Base-by-base conservation (phyloP, 768 basidiomycete species). In the Mycena latifolia region DNA sequence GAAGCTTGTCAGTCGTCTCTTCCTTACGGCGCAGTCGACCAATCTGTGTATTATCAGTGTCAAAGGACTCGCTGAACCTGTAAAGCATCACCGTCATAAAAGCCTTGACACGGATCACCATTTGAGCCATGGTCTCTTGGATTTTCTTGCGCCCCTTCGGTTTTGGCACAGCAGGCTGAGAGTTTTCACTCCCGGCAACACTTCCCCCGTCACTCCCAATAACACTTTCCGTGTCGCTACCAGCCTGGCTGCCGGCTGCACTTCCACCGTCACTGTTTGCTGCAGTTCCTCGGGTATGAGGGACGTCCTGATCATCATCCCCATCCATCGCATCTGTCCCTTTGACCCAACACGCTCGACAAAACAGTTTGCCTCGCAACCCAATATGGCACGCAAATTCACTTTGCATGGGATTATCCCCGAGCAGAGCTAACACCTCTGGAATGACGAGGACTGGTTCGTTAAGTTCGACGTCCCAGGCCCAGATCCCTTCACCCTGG, bases 401-500 rank as follows among this genome's bases (percentile, higher is more conserved):
- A n/a, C n/a, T n/a, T n/a, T n/a, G n/a, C n/a, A n/a, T n/a, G n/a
- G n/a, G n/a, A n/a, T n/a, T n/a, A n/a, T 86, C 82, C 0, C 83
- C 83, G 0, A 79, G 71, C 6, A 82, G 25, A 0, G 78, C 78
- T 1, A 81, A 70, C 2, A 79, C 67, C 11, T 35, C 51, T 0
- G 76, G 75, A 50, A 81, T 68, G 0, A 81, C 46, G 3, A 80
- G 69, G 5, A 79, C 72, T 1, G 51, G 55, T 55, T 81, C 79
- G 5, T 76, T 66, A 0, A 33, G 14, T 1, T 53, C 50, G 35
- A 64, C 71, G 55, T 84, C 82, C 77, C 78, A 85, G 3, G 78
- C 81, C 75, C 77, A 78, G 2, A 83, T 74, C 0, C 82, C 81
- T 5, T 72, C 41, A 0, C 66, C 45, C 54, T 79, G 76, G 1